Conservation (phyloP, 208 protist species). For the Acanthamoeba sp. region DNA sequence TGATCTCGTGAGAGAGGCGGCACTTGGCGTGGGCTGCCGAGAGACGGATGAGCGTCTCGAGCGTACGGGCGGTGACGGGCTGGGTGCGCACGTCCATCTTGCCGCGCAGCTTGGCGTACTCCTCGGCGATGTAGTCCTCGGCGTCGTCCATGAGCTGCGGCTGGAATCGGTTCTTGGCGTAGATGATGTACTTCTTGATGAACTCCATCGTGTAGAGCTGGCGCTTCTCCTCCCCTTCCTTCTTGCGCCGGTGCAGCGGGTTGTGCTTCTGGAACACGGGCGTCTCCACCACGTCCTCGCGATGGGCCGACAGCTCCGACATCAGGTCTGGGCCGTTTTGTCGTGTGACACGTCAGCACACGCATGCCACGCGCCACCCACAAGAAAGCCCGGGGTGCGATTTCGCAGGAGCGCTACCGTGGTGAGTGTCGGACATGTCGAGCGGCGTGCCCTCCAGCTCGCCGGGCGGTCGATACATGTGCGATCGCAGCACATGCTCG, state of each 20-base stretch:
- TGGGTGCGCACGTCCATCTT: slow-evolving; percentile 80
- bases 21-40: slow-evolving; percentile 84
- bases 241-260: background rate
- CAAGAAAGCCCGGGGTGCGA: no score
- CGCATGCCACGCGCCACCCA: no score
- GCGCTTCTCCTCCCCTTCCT: slow-evolving; percentile 4
- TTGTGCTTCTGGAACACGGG: slow-evolving; percentile 79
- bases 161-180: slow-evolving; percentile 88
- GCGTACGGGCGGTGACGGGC: slow-evolving; percentile 83
- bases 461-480: slow-evolving; percentile 84
- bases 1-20: slow-evolving; percentile 92
- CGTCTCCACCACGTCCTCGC: slow-evolving; percentile 54
- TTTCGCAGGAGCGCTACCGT: no score
- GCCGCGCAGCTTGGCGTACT: slow-evolving; percentile 74
- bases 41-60: slow-evolving; percentile 86
- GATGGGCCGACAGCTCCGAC: slow-evolving; percentile 26
- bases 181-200: slow-evolving; percentile 97
- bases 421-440: background rate
- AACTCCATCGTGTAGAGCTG: slow-evolving; percentile 96
- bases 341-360: slow-evolving; percentile 76
- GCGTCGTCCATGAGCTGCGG: slow-evolving; percentile 79
- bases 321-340: background rate
- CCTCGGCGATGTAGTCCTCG: slow-evolving; percentile 62
- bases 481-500: slow-evolving; percentile 97
- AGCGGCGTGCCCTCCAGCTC: slow-evolving; percentile 60